Evolutionary conservation across 2,329 filamentous ascomycete species (phyloP).

Genomic region (Ophiosphaerella herpotricha): DNA sequence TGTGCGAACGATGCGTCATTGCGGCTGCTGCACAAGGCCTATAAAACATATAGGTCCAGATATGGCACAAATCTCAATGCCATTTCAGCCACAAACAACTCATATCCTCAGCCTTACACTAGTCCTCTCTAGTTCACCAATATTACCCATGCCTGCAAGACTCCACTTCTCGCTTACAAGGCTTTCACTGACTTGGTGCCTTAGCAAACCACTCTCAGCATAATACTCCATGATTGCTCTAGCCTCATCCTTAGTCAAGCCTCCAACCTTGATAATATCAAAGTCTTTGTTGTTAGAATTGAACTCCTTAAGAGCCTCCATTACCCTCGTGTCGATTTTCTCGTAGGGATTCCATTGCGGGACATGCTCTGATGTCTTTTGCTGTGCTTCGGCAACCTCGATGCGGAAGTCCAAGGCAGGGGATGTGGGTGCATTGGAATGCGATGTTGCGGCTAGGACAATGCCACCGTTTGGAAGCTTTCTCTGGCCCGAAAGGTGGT

Average conservation of each 20-base stretch:
- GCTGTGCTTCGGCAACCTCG: constrained; percentile 53
- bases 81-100: neutral
- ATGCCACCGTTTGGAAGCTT: constrained; percentile 74
- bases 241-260: constrained; percentile 75
- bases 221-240: constrained; percentile 90
- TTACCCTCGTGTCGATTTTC: constrained; percentile 57
- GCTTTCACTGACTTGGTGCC: constrained; percentile 69
- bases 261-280: constrained; percentile 62
- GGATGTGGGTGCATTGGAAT: constrained; percentile 69
- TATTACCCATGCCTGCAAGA: constrained; percentile 76
- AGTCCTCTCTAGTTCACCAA: constrained; percentile 83
- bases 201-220: constrained; percentile 80
- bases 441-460: constrained; percentile 74
- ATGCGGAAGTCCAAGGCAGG: constrained; percentile 72
- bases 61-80: constrained; percentile 16
- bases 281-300: constrained; percentile 37
- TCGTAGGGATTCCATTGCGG: constrained; percentile 58
- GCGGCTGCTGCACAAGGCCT: constrained; percentile 23
- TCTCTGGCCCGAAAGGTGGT: constrained; percentile 61
- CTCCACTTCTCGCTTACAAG: constrained; percentile 83
- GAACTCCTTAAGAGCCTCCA: constrained; percentile 52
- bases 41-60: constrained; percentile 10
- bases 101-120: constrained; percentile 49
- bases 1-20: constrained; percentile 1
- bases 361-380: constrained; percentile 38